Evolutionary conservation across 2,329 filamentous ascomycete species (phyloP).

Genomic region (Gaeumannomyces sp.): DNA sequence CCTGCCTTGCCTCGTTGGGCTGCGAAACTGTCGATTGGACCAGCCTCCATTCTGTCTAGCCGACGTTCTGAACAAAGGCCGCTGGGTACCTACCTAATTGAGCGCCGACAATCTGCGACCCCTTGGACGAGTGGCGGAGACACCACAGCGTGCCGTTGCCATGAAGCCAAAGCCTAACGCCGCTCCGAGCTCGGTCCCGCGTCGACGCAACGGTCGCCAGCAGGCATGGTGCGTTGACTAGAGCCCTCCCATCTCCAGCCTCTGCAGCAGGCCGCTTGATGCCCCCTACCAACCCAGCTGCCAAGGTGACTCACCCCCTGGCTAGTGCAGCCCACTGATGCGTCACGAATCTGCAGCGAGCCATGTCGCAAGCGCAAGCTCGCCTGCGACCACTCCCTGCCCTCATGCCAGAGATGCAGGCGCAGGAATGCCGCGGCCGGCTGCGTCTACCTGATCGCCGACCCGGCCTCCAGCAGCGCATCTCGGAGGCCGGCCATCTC

Average conservation of each 20-base stretch:
- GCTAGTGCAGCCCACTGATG: too few relatives aligned
- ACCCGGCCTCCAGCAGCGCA: background rate
- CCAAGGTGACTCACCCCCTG: background rate
- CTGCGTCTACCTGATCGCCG: slow-evolving; percentile 7
- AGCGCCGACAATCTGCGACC: too few relatives aligned
- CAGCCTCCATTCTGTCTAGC: too few relatives aligned
- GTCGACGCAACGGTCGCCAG: slow-evolving; percentile 9
- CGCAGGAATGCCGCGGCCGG: slow-evolving; percentile 2
- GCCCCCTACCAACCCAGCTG: background rate
- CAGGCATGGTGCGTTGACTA: slow-evolving; percentile 5
- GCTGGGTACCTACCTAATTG: too few relatives aligned
- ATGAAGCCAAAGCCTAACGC: background rate
- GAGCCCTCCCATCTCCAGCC: too few relatives aligned
- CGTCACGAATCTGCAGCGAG: background rate
- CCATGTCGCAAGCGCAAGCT: slow-evolving; percentile 10
- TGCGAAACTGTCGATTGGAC: too few relatives aligned
- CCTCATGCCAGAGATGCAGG: slow-evolving; percentile 8
- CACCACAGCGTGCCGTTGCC: too few relatives aligned
- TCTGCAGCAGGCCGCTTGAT: too few relatives aligned
- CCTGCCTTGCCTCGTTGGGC: too few relatives aligned
- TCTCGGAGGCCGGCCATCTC: background rate
- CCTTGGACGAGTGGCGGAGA: too few relatives aligned
- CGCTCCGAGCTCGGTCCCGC: slow-evolving; percentile 2
- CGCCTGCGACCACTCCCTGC: slow-evolving; percentile 10
- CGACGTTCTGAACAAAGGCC: too few relatives aligned